Evolutionary conservation across 179 eudicot species (phyloP), one percentile per base, ranked within the genome.

Genomic region (Spinacia oleracea): DNA sequence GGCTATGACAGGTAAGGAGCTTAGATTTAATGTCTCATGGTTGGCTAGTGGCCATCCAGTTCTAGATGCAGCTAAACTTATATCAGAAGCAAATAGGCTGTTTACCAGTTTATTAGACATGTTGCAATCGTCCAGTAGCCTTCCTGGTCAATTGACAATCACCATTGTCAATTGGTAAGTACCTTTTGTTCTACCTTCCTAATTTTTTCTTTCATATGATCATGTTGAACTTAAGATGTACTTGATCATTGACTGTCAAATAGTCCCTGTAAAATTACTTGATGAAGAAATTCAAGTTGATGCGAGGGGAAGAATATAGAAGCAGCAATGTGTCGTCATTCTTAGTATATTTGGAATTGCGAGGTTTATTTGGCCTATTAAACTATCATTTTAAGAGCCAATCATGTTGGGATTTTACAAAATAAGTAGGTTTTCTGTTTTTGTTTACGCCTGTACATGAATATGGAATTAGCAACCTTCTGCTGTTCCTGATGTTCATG

Each of bases 121-220:
- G 83, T 82, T 93, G 80, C 87, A 78, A 48, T 85, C 94, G 12
- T 84, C 92, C 23, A 86, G 89, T 78, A 84, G 81, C 76, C 84
- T 86, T 74, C 93, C 93, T 77, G 99, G 96, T 81, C 90, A 88
- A 27, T 83, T 93, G 87, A 83, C 90, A 72, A 88, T 96, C 73
- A 85, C 91, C 43, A 81, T 87, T 82, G 89, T 93, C 86, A 92
- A 93, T 82, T 89, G 99, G 99, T 96, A 97, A 89, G 98, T 43
- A 63, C 46, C 43, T 20, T 45, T 27, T 62, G 34, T 42, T 68
- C 32, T 72, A 16, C 5, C 71, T 38, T 38, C 50, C 43, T 55
- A 0, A 23, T 29, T 10, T 60, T 46, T 29, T 60, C 35, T 31
- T 77, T 34, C 50, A 4, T 9, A 48, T 70, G 62, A 65, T 34